phyloP scores from a whole-genome alignment of 129 eudicot species.

The Chrysanthemum lavandulifolium region DNA sequence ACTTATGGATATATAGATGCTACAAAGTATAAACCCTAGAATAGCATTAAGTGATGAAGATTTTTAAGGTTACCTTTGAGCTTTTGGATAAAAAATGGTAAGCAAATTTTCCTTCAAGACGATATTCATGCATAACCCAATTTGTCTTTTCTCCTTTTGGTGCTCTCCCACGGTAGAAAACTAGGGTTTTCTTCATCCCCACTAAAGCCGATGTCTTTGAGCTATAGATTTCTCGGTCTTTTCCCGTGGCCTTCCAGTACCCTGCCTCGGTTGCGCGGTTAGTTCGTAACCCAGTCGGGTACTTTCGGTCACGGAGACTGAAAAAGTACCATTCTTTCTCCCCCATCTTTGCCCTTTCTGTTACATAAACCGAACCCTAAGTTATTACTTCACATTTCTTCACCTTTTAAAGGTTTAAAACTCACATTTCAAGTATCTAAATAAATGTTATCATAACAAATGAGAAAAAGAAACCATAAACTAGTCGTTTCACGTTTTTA shows the following conservation, averaged over 20 bases:
- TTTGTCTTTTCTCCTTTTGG: conserved; percentile 92
- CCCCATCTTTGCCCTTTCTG: conserved; percentile 91
- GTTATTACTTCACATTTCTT: background rate
- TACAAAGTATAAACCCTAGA: conserved; percentile 7
- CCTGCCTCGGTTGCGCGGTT: conserved; percentile 95
- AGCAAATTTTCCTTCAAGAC: conserved; percentile 92
- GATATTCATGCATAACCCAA: conserved; percentile 98
- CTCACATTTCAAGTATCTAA: too few species aligned
- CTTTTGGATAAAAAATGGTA: conserved; percentile 69
- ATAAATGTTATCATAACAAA: too few species aligned
- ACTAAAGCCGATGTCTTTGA: conserved; percentile 71
- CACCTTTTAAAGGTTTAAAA: too few species aligned
- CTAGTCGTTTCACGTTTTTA: too few species aligned
- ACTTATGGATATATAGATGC: background rate
- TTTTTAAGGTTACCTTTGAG: conserved; percentile 56
- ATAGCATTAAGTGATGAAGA: background rate
- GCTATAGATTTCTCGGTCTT: conserved; percentile 89
- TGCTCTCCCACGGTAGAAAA: conserved; percentile 86
- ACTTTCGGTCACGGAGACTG: conserved; percentile 85
- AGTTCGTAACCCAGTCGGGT: conserved; percentile 85
- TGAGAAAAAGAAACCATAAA: too few species aligned
- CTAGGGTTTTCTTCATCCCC: conserved; percentile 98
- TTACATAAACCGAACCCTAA: conserved; percentile 7
- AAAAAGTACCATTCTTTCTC: conserved; percentile 96
- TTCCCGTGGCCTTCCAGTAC: conserved; percentile 95